These are phyloP conservation scores for Condylostoma magnum DNA, from an alignment of 169 alveolate species.

Conservation along the genomic window DNA sequence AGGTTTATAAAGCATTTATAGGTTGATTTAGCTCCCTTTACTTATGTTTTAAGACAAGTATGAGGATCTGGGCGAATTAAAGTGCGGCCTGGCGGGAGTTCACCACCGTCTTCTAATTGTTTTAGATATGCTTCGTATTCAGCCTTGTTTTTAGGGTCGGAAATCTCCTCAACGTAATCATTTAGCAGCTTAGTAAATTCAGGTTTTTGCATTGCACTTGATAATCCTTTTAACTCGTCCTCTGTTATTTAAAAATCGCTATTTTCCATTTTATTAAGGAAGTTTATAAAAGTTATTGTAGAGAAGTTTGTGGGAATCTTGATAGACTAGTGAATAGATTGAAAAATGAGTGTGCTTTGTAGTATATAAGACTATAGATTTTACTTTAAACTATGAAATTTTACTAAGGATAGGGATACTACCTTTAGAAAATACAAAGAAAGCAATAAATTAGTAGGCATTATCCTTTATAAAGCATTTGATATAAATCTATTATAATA, in stretches of 20 bases:
- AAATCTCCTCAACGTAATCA: constrained; percentile 67
- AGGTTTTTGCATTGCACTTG: constrained; percentile 57
- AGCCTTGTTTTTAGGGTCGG: constrained; percentile 62
- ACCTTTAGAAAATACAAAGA: too few relatives aligned
- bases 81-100: constrained; percentile 59
- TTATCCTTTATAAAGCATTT: too few relatives aligned
- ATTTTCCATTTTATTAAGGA: neutral
- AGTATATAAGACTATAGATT: too few relatives aligned
- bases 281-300: neutral
- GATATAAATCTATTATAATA: too few relatives aligned
- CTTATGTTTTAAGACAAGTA: constrained; percentile 53
- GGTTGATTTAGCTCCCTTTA: constrained; percentile 14
- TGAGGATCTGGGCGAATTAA: constrained; percentile 45
- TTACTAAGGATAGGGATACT: too few relatives aligned
- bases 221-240: constrained; percentile 16
- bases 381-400: too few relatives aligned
- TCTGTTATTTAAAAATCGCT: constrained; percentile 17
- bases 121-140: constrained; percentile 55
- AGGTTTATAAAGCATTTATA: constrained; percentile 61
- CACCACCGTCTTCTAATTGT: constrained; percentile 64
- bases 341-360: too few relatives aligned
- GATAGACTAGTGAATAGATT: too few relatives aligned
- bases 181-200: constrained; percentile 48
- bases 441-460: too few relatives aligned
- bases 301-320: neutral